Percentiles rank a stretch among this genome's conserved stretches.
Evolutionary conservation across 1,284 basidiomycete genomes (phyloP).

Genomic region (Cutaneotrichosporon sp.): DNA sequence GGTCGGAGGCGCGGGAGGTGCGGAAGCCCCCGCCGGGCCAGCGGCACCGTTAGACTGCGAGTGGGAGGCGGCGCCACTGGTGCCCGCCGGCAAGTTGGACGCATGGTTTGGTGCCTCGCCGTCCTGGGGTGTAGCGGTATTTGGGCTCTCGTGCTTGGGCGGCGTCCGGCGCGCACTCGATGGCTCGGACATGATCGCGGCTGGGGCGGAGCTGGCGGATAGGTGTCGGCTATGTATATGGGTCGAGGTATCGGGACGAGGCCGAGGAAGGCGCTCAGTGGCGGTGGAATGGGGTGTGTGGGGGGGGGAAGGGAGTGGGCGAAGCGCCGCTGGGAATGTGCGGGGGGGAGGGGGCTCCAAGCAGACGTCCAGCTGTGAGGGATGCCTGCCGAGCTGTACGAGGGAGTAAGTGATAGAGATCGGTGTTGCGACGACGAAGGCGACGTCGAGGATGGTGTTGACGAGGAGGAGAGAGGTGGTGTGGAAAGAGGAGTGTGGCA

Average conservation of each 20-base stretch:
- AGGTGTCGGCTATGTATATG: too few relatives aligned
- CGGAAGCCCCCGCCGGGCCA: too few relatives aligned
- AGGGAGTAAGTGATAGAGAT: neutral
- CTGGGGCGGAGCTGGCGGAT: neutral
- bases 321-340: too few relatives aligned
- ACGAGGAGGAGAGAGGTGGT: neutral
- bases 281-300: neutral
- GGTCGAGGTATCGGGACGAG: too few relatives aligned
- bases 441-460: neutral
- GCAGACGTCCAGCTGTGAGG: neutral
- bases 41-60: constrained; percentile 19
- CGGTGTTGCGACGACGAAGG: neutral
- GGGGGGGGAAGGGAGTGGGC: neutral
- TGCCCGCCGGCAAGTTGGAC: neutral
- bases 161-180: constrained; percentile 6
- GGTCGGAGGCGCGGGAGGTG: constrained; percentile 1
- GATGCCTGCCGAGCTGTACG: neutral
- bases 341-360: neutral
- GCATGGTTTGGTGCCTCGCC: neutral
- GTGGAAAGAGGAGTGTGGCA: neutral
- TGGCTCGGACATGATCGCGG: constrained; percentile 8
- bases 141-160: constrained; percentile 8
- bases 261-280: too few relatives aligned
- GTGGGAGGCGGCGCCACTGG: constrained; percentile 28
- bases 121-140: neutral